A percentile compares a stretch with the other conserved stretches of the same genome.
These are phyloP conservation scores for Coffea eugenioides DNA, from an alignment of 257 asterid genomes.

Conservation along the genomic window DNA sequence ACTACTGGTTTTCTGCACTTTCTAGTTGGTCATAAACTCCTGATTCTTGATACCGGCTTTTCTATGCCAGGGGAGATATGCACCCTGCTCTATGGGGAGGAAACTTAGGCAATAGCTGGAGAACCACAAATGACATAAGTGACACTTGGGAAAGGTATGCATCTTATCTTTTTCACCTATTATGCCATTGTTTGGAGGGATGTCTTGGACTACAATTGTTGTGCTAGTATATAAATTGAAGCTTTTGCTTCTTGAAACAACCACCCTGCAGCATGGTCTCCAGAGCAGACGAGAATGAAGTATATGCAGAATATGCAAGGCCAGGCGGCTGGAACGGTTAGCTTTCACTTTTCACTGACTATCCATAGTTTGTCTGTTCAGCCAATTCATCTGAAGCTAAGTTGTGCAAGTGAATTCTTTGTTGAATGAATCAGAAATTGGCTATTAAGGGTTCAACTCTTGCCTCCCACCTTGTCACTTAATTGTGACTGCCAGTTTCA, in stretches of 20 bases:
- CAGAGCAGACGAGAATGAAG: constrained; percentile 90
- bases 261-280: constrained; percentile 58
- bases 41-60: background rate
- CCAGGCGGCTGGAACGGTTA: constrained; percentile 98
- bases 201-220: background rate
- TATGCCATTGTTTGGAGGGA: too few relatives aligned
- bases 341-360: constrained; percentile 19
- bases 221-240: background rate
- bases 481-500: too few relatives aligned
- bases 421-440: too few relatives aligned
- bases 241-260: constrained; percentile 28
- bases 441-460: too few relatives aligned
- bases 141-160: constrained; percentile 81
- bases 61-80: constrained; percentile 77
- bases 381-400: too few relatives aligned
- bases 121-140: constrained; percentile 78
- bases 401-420: background rate
- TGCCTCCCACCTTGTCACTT: too few relatives aligned
- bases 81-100: constrained; percentile 90
- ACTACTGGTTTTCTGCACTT: background rate
- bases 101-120: constrained; percentile 82
- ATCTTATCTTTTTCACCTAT: too few relatives aligned
- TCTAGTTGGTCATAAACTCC: background rate
- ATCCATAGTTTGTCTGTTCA: background rate
- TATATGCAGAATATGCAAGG: constrained; percentile 73